Evolutionary conservation across 495 filamentous ascomycete genomes (phyloP).

Genomic region (Lasiosphaeris hirsuta): DNA sequence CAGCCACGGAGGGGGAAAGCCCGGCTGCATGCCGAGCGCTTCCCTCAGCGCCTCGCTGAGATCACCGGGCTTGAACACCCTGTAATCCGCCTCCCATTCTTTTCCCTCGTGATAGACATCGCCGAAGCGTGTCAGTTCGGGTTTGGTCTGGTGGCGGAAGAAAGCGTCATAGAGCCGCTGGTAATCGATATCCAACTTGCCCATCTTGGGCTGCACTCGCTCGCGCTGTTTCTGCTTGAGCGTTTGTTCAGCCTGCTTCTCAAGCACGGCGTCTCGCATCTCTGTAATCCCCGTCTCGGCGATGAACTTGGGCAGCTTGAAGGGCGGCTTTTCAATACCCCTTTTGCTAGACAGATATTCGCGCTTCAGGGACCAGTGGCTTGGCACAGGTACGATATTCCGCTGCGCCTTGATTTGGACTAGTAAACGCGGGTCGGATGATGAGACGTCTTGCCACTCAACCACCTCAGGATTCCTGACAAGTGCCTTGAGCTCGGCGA

Average conservation of each 20-base stretch:
- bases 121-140: slow-evolving; percentile 86
- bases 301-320: slow-evolving; percentile 93
- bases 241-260: slow-evolving; percentile 87
- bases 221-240: slow-evolving; percentile 96
- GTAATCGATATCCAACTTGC: slow-evolving; percentile 96
- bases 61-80: slow-evolving; percentile 85
- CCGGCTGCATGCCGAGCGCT: slow-evolving; percentile 89
- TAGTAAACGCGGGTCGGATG: slow-evolving; percentile 81
- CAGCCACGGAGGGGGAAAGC: slow-evolving; percentile 93
- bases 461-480: slow-evolving; percentile 91
- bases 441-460: slow-evolving; percentile 96
- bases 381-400: slow-evolving; percentile 92
- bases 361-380: slow-evolving; percentile 91
- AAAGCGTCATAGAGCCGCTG: slow-evolving; percentile 97
- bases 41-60: slow-evolving; percentile 87
- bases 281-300: slow-evolving; percentile 95
- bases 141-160: slow-evolving; percentile 95
- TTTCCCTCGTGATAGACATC: slow-evolving; percentile 99
- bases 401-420: slow-evolving; percentile 93
- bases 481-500: slow-evolving; percentile 90
- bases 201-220: slow-evolving; percentile 93
- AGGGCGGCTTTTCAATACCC: slow-evolving; percentile 91
- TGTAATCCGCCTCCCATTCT: slow-evolving; percentile 93
- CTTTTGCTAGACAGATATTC: slow-evolving; percentile 96
- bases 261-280: slow-evolving; percentile 93